A percentile compares a stretch with the other conserved stretches of the same genome.
phyloP scores from a whole-genome alignment of 495 filamentous ascomycete genomes.

The Thozetella sp. region DNA sequence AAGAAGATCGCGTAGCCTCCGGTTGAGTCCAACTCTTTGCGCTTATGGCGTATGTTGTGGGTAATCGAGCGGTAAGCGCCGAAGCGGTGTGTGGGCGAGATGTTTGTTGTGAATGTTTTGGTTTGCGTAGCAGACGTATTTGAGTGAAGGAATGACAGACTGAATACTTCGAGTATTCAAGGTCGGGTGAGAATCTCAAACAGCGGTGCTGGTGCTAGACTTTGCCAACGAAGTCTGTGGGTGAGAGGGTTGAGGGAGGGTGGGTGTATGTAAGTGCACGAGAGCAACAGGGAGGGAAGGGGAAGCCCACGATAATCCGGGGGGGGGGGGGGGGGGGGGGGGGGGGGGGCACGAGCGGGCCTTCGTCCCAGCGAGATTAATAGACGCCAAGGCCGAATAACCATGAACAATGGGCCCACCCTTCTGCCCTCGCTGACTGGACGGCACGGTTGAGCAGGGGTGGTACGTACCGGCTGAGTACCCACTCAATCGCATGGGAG shows the following conservation, averaged over 20 bases:
- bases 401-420: background rate
- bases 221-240: conserved; percentile 61
- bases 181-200: conserved; percentile 22
- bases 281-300: conserved; percentile 5
- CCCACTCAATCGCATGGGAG: background rate
- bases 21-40: background rate
- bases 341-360: background rate
- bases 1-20: background rate
- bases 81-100: conserved; percentile 1
- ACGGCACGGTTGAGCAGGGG: background rate
- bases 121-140: conserved; percentile 4
- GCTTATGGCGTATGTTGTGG: background rate
- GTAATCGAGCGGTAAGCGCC: background rate
- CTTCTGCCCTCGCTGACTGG: background rate
- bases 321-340: background rate
- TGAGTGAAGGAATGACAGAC: conserved; percentile 33
- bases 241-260: conserved; percentile 17
- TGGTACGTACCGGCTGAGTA: background rate
- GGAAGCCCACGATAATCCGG: conserved; percentile 7
- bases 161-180: conserved; percentile 48
- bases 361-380: conserved; percentile 3
- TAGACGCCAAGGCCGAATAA: background rate
- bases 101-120: conserved; percentile 5
- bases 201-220: conserved; percentile 38
- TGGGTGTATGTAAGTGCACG: conserved; percentile 5